Evolutionary conservation across 306 rosid genomes (phyloP), one percentile per base, ranked within the genome.

Genomic region (Lotus japonicus): DNA sequence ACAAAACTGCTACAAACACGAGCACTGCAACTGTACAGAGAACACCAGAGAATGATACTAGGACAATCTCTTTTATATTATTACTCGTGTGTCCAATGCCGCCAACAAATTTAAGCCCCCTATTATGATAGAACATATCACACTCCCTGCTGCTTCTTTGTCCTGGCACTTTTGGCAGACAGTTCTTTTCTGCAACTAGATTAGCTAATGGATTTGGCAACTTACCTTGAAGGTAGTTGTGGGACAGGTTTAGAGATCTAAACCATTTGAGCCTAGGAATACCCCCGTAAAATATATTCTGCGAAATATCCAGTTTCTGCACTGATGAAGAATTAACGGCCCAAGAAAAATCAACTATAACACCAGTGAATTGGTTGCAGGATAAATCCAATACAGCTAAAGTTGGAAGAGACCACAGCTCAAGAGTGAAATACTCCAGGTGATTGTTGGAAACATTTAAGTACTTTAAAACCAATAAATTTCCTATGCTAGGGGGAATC

Each of bases 221-320:
- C 50, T 53, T 73, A 36, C 97, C 96, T 79, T 92, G 85, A 44
- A 90, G 86, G 64, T 84, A 92, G 78, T 92, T 92, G 76, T 71
- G 78, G 3, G 90, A 77, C 61, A 92, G 73, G 84, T 92, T 94
- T 13, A 92, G 57, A 15, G 59, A 79, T 63, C 77, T 51, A 73
- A 86, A 89, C 78, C 82, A 76, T 73, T 71, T 52, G 26, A 90
- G 86, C 5, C 65, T 39, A 7, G 85, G 75, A 16, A 90, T 81
- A 15, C 31, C 56, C 66, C 98, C 98, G 77, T 88, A 92, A 50
- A 92, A 80, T 66, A 57, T 67, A 51, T 92, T 92, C 9, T 39
- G 80, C 50, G 98, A 92, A 67, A 90, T 65, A 60, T 88, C 80
- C 55, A 88, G n/a, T n/a, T n/a, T n/a, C n/a, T n/a, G 82, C 62